These are phyloP conservation scores for Spirogloea muscicola DNA, from an alignment of 139 green algal genomes.

Conservation along the genomic window DNA sequence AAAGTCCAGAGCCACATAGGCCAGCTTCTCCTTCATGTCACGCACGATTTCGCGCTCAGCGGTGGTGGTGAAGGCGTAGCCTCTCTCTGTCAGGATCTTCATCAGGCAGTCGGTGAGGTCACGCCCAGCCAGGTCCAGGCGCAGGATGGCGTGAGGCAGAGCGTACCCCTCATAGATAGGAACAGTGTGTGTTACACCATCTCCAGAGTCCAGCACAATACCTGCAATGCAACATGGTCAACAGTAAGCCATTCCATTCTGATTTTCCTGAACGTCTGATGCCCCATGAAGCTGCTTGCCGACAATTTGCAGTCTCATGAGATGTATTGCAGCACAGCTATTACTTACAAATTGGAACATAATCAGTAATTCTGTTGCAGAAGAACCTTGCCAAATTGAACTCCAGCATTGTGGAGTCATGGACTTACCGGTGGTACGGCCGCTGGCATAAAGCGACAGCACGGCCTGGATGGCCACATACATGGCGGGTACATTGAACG, in stretches of 20 bases:
- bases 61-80: constrained; percentile 96
- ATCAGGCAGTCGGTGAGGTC: constrained; percentile 97
- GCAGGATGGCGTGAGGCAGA: constrained; percentile 92
- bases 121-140: constrained; percentile 90
- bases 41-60: constrained; percentile 97
- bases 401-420: not conserved
- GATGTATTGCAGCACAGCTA: not conserved
- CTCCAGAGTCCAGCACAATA: constrained; percentile 96
- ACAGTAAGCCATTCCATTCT: too few species aligned
- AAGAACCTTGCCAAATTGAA: not conserved
- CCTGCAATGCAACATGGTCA: constrained; percentile 7
- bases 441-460: constrained; percentile 94
- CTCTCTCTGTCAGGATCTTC: constrained; percentile 91
- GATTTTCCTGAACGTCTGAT: not conserved
- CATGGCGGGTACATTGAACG: constrained; percentile 95
- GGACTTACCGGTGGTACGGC: constrained; percentile 83
- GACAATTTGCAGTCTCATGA: not conserved
- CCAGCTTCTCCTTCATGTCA: constrained; percentile 99
- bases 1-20: constrained; percentile 97
- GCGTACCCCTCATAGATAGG: constrained; percentile 98
- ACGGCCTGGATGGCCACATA: constrained; percentile 97
- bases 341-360: not conserved
- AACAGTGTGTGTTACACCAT: constrained; percentile 91
- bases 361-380: not conserved
- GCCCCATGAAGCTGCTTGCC: not conserved